phyloP scores from a whole-genome alignment of 1,139 yeast genomes.

The Sugiyamaella neomexicana region DNA sequence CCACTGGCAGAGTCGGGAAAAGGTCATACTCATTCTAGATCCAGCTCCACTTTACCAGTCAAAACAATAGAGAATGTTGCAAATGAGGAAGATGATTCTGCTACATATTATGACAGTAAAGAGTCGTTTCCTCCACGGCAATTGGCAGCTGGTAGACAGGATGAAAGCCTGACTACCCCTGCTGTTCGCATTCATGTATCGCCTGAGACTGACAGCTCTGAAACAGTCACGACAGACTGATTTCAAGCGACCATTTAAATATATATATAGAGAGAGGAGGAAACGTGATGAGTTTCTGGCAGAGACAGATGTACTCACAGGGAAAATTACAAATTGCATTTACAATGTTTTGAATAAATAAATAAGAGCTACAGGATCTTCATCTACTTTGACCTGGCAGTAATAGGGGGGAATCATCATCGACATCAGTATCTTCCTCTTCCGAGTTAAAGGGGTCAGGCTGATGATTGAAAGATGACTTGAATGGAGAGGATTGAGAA shows the following conservation, averaged over 20 bases:
- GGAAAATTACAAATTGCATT: neutral
- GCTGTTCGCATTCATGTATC: neutral
- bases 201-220: too few relatives aligned
- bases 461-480: slow-evolving; percentile 1
- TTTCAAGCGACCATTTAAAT: too few relatives aligned
- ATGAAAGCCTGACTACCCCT: slow-evolving; percentile 16
- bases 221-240: too few relatives aligned
- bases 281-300: slow-evolving; percentile 13
- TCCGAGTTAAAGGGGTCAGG: slow-evolving; percentile 22
- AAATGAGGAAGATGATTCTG: slow-evolving; percentile 1
- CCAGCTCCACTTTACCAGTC: neutral
- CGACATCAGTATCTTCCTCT: slow-evolving; percentile 33
- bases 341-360: slow-evolving; percentile 1
- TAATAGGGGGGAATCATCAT: slow-evolving; percentile 21
- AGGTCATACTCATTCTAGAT: neutral
- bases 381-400: neutral
- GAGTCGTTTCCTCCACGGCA: slow-evolving; percentile 2
- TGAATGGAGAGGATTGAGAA: neutral
- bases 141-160: slow-evolving; percentile 14
- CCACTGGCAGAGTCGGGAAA: neutral
- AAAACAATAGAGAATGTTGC: neutral
- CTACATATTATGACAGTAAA: neutral
- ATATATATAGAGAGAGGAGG: too few relatives aligned
- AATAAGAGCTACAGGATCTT: neutral
- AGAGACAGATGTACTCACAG: neutral